Conservation (phyloP, 1,284 basidiomycete species). For the Malassezia restricta region DNA sequence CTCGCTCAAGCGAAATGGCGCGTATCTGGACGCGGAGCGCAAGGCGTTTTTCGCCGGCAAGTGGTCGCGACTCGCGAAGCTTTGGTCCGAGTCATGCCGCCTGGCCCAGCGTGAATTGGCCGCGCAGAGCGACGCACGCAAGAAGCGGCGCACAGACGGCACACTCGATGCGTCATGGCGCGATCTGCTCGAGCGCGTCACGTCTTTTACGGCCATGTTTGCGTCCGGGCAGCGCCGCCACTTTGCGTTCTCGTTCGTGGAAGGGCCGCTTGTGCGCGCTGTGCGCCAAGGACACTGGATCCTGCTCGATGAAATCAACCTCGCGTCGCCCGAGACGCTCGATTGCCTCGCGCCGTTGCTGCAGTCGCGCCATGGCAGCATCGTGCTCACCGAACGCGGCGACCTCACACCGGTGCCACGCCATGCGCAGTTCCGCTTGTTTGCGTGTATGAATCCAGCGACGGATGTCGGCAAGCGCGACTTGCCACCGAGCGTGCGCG, state of each 20-base stretch:
- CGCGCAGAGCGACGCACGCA: slow-evolving; percentile 19
- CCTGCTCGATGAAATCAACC: slow-evolving; percentile 88
- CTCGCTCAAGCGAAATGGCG: slow-evolving; percentile 75
- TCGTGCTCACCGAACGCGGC: slow-evolving; percentile 86
- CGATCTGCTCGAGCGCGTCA: slow-evolving; percentile 59
- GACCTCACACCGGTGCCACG: slow-evolving; percentile 78
- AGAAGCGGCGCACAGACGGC: slow-evolving; percentile 6
- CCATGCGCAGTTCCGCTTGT: slow-evolving; percentile 87
- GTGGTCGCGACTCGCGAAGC: slow-evolving; percentile 69
- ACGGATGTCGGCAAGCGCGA: slow-evolving; percentile 98
- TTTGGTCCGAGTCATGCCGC: slow-evolving; percentile 70
- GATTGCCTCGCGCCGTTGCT: slow-evolving; percentile 82
- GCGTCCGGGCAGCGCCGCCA: slow-evolving; percentile 26
- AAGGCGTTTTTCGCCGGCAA: slow-evolving; percentile 70
- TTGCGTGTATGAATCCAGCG: slow-evolving; percentile 99
- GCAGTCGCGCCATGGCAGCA: slow-evolving; percentile 70
- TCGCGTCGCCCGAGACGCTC: slow-evolving; percentile 85
- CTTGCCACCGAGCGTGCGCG: slow-evolving; percentile 75
- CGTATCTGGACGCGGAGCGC: slow-evolving; percentile 70
- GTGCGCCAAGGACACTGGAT: slow-evolving; percentile 85
- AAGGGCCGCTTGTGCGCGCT: slow-evolving; percentile 89
- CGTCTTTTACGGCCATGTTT: slow-evolving; percentile 58
- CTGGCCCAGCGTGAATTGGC: slow-evolving; percentile 43
- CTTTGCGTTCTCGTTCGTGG: slow-evolving; percentile 69
- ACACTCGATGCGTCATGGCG: slow-evolving; percentile 20